Percentiles rank a stretch among this genome's conserved stretches.
Evolutionary conservation across 2,329 filamentous ascomycete genomes (phyloP).

Genomic region (Taxawa tesnikishii): DNA sequence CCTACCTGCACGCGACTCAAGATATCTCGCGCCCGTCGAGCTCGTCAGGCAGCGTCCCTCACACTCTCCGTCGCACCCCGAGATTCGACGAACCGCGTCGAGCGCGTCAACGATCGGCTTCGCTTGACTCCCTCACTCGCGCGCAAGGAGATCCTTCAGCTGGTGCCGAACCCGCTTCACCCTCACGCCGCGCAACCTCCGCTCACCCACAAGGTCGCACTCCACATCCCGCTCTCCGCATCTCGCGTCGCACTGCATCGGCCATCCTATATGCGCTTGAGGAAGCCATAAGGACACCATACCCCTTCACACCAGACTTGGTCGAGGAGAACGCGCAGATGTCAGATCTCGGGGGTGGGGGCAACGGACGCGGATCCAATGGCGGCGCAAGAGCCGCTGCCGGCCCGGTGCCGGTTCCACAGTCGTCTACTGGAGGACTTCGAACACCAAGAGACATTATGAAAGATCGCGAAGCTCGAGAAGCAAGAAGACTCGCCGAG

Average conservation of each 20-base stretch:
- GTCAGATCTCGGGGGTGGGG: conserved; percentile 65
- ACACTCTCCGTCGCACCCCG: conserved; percentile 42
- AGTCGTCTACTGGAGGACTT: conserved; percentile 45
- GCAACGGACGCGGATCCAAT: conserved; percentile 45
- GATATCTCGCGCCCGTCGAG: conserved; percentile 36
- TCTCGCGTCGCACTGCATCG: conserved; percentile 75
- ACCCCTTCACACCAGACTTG: conserved; percentile 70
- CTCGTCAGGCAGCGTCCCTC: conserved; percentile 36
- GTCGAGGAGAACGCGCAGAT: conserved; percentile 85
- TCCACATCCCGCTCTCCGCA: conserved; percentile 47
- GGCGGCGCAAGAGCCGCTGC: conserved; percentile 40
- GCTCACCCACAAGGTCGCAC: conserved; percentile 18
- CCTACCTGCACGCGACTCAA: conserved; percentile 14
- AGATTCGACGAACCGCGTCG: conserved; percentile 33
- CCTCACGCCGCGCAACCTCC: conserved; percentile 18
- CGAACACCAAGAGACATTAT: conserved; percentile 84
- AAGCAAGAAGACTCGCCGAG: conserved; percentile 55
- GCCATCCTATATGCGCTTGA: conserved; percentile 89
- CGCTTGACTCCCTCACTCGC: conserved; percentile 27
- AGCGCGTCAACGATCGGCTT: conserved; percentile 26
- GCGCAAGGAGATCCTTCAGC: conserved; percentile 11
- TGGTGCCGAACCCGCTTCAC: conserved; percentile 17
- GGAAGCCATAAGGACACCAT: conserved; percentile 73
- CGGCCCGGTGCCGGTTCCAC: conserved; percentile 41
- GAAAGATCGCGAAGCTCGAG: conserved; percentile 69